A percentile compares a stretch with the other conserved stretches of the same genome.
Conservation (phyloP, 352 stramenopile genomes). For the Albugo laibachii region DNA sequence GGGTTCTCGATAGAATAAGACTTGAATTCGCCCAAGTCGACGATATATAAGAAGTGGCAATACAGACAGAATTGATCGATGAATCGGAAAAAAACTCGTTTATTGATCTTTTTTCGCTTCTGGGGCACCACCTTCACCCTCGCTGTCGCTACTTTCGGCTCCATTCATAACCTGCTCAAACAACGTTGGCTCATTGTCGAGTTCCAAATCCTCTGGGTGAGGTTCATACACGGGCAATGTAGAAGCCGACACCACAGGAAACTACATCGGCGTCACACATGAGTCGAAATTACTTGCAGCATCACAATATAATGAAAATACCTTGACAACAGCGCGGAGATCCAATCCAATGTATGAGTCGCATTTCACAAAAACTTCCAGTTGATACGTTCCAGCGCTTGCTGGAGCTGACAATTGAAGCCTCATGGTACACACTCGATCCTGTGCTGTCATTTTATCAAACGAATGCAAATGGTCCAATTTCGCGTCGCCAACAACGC, state of each 20-base stretch:
- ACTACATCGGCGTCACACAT: constrained; percentile 17
- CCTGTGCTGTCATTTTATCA: constrained; percentile 89
- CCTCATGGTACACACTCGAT: constrained; percentile 75
- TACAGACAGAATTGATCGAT: neutral
- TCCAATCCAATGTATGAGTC: constrained; percentile 97
- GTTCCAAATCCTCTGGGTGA: constrained; percentile 95
- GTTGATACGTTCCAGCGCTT: constrained; percentile 85
- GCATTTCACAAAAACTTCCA: constrained; percentile 95
- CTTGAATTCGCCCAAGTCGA: neutral
- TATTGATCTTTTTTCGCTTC: constrained; percentile 36
- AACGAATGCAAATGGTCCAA: constrained; percentile 91
- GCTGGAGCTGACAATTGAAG: constrained; percentile 94
- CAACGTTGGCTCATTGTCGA: constrained; percentile 98
- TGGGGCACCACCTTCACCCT: constrained; percentile 54
- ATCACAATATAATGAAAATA: constrained; percentile 9
- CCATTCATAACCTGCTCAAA: constrained; percentile 95
- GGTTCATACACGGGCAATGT: constrained; percentile 89
- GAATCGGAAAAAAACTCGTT: constrained; percentile 1
- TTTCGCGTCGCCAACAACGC: constrained; percentile 87
- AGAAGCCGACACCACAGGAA: constrained; percentile 86
- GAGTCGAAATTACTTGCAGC: neutral
- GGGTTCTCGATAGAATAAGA: constrained; percentile 40
- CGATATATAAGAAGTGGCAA: neutral
- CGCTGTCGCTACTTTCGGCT: constrained; percentile 70
- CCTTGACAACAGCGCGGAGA: constrained; percentile 78